Evolutionary conservation across 208 protist genomes (phyloP).

Genomic region (Porcisia deanei): DNA sequence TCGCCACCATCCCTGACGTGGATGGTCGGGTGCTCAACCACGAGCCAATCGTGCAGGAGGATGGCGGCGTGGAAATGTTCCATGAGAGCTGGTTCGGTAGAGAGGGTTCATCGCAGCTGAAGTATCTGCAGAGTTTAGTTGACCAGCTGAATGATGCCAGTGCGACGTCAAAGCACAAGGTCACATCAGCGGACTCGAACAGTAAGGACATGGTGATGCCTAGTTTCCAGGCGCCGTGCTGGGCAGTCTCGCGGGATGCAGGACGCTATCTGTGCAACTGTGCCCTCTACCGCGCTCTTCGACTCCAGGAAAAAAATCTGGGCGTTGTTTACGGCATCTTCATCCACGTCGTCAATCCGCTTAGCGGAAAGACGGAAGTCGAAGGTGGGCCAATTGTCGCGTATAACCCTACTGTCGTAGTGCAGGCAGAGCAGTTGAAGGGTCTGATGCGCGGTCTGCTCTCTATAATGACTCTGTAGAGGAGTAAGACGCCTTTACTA

Average conservation of each 20-base stretch:
- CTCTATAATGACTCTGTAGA: slow-evolving; percentile 15
- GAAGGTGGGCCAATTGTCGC: slow-evolving; percentile 19
- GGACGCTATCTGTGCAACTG: slow-evolving; percentile 81
- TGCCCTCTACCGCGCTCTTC: slow-evolving; percentile 51
- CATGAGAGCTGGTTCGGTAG: slow-evolving; percentile 55
- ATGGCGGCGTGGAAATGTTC: slow-evolving; percentile 27
- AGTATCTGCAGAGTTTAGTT: slow-evolving; percentile 34
- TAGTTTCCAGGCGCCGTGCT: slow-evolving; percentile 33
- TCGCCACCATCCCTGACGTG: slow-evolving; percentile 45
- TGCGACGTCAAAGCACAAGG: slow-evolving; percentile 6
- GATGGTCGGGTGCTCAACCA: slow-evolving; percentile 45
- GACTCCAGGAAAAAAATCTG: slow-evolving; percentile 48
- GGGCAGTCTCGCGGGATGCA: slow-evolving; percentile 57
- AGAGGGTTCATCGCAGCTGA: slow-evolving; percentile 23
- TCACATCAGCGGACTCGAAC: slow-evolving; percentile 3
- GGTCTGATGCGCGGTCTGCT: slow-evolving; percentile 26
- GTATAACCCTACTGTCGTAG: slow-evolving; percentile 40
- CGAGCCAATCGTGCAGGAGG: slow-evolving; percentile 39
- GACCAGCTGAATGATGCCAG: slow-evolving; percentile 13
- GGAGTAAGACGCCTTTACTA: neutral
- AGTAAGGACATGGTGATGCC: slow-evolving; percentile 36
- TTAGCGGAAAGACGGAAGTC: slow-evolving; percentile 13
- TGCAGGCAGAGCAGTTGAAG: slow-evolving; percentile 30
- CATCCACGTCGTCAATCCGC: slow-evolving; percentile 55
- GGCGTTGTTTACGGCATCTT: slow-evolving; percentile 43